Base-by-base conservation (phyloP, 768 basidiomycete genomes). In the Coprinopsis strossmayeri region DNA sequence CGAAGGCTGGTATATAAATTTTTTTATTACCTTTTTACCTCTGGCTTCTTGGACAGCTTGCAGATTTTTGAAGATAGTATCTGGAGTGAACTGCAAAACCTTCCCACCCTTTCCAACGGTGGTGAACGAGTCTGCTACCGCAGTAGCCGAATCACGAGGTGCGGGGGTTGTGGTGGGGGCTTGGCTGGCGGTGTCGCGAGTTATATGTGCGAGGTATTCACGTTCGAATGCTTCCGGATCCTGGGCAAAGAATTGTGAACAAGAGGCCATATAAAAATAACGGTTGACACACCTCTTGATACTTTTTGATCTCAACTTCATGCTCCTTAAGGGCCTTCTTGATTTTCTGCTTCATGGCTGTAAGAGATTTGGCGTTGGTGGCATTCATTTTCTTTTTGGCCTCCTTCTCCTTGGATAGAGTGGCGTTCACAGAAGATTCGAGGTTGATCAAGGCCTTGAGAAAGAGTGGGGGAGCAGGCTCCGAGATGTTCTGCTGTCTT, bases 321-420 rank as follows among this genome's bases (percentile, higher is more conserved):
- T 90, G 78, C 64, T 98, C 96, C 65, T 93, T 95, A 48, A 74
- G 58, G 9, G 86, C 77, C 71, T 94, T 98, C 71, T 88, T 94
- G 48, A 97, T 76, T 66, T 94, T 96, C 69, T 98, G 95, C 69
- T 94, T 97, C 84, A 97, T 87, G n/a, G 88, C 87, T 45, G 91
- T 97, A 55, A 98, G 76, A 1, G 93, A 91, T 59, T 90, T 93
- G 34, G 92, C 89, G 59, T 94, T 94, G 53, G 78, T 85, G 1
- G 91, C 87, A 56, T 93, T 95, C 85, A 94, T 91, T 70, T 96
- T 97, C 70, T 97, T 96, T 70, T 89, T 88, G 9, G 91, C 83
- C 51, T 87, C 84, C 65, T 94, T 95, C 66, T 96, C 93, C 64
- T 89, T 89, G 9, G 83, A 72, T 35, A 89, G 67, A 4, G 91